Evolutionary conservation across 345 rosid species (phyloP).

Genomic region (Syzygium jambos): DNA sequence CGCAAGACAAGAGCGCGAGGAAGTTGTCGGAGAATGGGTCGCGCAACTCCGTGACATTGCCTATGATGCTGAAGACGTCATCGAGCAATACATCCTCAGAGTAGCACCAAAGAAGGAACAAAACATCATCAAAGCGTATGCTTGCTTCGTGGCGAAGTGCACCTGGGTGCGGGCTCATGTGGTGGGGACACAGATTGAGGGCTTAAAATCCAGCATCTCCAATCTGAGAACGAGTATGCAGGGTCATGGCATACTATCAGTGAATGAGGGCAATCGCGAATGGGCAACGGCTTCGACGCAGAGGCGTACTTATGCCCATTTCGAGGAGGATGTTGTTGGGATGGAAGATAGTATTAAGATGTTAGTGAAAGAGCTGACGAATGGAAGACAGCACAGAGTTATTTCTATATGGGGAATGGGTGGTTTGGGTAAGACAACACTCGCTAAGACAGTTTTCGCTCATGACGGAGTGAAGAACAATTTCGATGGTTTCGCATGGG

Average conservation of each 20-base stretch:
- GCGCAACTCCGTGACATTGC: slow-evolving; percentile 1
- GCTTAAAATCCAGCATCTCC: slow-evolving; percentile 21
- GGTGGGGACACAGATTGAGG: slow-evolving; percentile 13
- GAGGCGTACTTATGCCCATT: slow-evolving; percentile 15
- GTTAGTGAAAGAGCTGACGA: slow-evolving; percentile 5
- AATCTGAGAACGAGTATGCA: slow-evolving; percentile 21
- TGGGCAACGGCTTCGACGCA: rapidly evolving
- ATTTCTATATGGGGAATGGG: slow-evolving; percentile 44
- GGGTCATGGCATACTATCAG: slow-evolving; percentile 6
- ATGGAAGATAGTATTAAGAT: slow-evolving; percentile 5
- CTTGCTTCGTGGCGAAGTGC: neutral
- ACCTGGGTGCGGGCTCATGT: neutral
- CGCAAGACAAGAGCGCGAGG: neutral
- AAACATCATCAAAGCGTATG: neutral
- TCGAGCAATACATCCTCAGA: neutral
- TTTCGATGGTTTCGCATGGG: slow-evolving; percentile 26
- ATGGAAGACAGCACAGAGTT: neutral
- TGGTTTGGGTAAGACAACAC: slow-evolving; percentile 39
- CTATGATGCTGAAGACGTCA: slow-evolving; percentile 13
- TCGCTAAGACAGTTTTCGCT: slow-evolving; percentile 24
- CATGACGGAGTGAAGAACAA: slow-evolving; percentile 6
- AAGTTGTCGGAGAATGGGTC: neutral
- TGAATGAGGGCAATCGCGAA: neutral
- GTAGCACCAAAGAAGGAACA: neutral
- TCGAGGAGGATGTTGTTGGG: slow-evolving; percentile 22